phyloP scores from a whole-genome alignment of 2,329 filamentous ascomycete species.

The Lojkania enalia region DNA sequence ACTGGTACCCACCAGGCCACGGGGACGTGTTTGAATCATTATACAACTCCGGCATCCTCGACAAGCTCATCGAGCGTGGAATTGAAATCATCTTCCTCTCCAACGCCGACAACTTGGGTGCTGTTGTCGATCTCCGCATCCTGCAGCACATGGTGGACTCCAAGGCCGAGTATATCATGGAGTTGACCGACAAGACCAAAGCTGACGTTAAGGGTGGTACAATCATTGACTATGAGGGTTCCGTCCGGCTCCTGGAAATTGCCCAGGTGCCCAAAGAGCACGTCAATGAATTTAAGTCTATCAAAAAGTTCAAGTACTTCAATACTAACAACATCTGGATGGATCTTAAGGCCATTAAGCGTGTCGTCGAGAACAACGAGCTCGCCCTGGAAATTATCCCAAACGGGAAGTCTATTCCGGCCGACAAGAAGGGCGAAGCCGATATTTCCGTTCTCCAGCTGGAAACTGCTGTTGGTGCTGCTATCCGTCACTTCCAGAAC shows the following conservation, averaged over 20 bases:
- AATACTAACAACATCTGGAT: slow-evolving; percentile 99
- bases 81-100: slow-evolving; percentile 98
- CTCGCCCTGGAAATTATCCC: slow-evolving; percentile 99
- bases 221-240: slow-evolving; percentile 99
- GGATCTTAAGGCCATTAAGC: slow-evolving; percentile 96
- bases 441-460: slow-evolving; percentile 97
- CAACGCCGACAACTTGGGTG: slow-evolving; percentile 98
- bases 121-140: slow-evolving; percentile 96
- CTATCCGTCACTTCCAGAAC: slow-evolving; percentile 98
- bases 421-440: slow-evolving; percentile 99
- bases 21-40: slow-evolving; percentile 99
- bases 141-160: slow-evolving; percentile 99
- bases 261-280: slow-evolving; percentile 99
- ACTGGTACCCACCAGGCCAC: slow-evolving; percentile 99
- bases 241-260: slow-evolving; percentile 94
- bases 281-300: slow-evolving; percentile 99
- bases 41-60: slow-evolving; percentile 98
- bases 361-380: slow-evolving; percentile 97
- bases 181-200: slow-evolving; percentile 99
- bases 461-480: slow-evolving; percentile 96
- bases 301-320: slow-evolving; percentile 99
- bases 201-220: slow-evolving; percentile 99
- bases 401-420: slow-evolving; percentile 97
- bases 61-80: slow-evolving; percentile 91
- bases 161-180: slow-evolving; percentile 98